A percentile compares a stretch with the other conserved stretches of the same genome.
Evolutionary conservation across 1,284 basidiomycete genomes (phyloP).

Genomic region (Apiotrichum brassicae): DNA sequence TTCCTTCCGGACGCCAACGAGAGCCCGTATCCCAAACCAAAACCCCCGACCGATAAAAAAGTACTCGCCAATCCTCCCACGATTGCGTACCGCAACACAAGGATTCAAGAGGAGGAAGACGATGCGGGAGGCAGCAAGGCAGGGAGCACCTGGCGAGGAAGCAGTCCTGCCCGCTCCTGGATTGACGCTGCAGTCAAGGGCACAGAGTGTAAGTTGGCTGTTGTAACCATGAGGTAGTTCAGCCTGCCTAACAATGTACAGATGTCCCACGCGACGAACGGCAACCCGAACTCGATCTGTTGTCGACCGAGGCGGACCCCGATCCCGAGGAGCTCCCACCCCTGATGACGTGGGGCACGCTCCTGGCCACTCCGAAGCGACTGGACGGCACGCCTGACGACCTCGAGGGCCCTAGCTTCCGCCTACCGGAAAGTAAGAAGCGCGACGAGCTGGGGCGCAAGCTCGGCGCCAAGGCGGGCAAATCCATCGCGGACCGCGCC

Average conservation of each 20-base stretch:
- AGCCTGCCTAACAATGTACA: no score
- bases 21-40: conserved; percentile 56
- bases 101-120: conserved; percentile 60
- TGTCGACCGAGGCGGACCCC: conserved; percentile 33
- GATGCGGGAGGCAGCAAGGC: conserved; percentile 47
- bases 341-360: conserved; percentile 88
- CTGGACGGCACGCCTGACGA: conserved; percentile 60
- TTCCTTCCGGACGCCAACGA: conserved; percentile 82
- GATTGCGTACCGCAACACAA: conserved; percentile 72
- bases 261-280: neutral
- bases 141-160: conserved; percentile 52
- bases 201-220: conserved; percentile 44
- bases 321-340: conserved; percentile 75
- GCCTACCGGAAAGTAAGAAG: conserved; percentile 60
- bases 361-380: conserved; percentile 65
- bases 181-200: conserved; percentile 84
- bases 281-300: neutral
- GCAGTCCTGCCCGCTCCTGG: conserved; percentile 78
- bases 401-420: conserved; percentile 56
- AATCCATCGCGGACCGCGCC: conserved; percentile 43
- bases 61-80: conserved; percentile 52
- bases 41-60: neutral
- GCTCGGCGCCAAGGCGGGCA: conserved; percentile 57
- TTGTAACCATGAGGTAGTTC: no score
- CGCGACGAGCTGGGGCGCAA: conserved; percentile 71